Percentiles rank a stretch among this genome's conserved stretches.
Conservation (phyloP, 164 flowering plant species). For the Dillenia turbinata region DNA sequence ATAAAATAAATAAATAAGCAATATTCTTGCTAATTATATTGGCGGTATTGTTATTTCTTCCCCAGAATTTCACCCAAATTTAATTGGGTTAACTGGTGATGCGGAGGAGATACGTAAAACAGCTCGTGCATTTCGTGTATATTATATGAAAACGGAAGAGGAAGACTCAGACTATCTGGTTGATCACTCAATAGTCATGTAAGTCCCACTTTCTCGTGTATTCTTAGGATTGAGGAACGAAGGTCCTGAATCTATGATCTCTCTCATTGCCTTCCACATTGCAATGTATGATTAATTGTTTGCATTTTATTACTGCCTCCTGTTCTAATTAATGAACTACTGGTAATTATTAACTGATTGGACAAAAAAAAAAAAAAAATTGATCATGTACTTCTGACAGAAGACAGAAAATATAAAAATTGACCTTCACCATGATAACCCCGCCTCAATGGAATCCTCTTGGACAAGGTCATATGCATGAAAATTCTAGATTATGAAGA, state of each 20-base stretch:
- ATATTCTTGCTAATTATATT: not conserved
- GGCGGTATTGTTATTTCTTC: constrained; percentile 6
- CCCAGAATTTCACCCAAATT: constrained; percentile 84
- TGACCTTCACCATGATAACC: not conserved
- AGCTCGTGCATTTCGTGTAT: constrained; percentile 92
- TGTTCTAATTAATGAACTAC: too few relatives aligned
- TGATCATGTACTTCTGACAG: too few relatives aligned
- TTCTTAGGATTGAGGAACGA: not conserved
- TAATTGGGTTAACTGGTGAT: constrained; percentile 84
- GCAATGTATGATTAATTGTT: too few relatives aligned
- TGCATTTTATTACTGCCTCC: too few relatives aligned
- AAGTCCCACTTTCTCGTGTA: constrained; percentile 22
- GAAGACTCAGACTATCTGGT: constrained; percentile 94
- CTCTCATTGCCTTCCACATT: too few relatives aligned
- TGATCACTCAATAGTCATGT: constrained; percentile 95
- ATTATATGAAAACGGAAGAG: constrained; percentile 91
- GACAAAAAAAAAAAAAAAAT: too few relatives aligned
- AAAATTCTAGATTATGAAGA: too few relatives aligned
- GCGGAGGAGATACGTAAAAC: constrained; percentile 61
- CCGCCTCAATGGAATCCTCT: not conserved
- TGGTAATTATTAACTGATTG: too few relatives aligned
- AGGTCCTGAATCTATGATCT: too few relatives aligned
- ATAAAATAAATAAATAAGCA: too few relatives aligned
- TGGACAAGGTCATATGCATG: too few relatives aligned
- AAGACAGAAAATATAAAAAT: too few relatives aligned